Evolutionary conservation across 2,329 filamentous ascomycete genomes (phyloP), one percentile per base, ranked within the genome.

Genomic region (Aureobasidium sp.): DNA sequence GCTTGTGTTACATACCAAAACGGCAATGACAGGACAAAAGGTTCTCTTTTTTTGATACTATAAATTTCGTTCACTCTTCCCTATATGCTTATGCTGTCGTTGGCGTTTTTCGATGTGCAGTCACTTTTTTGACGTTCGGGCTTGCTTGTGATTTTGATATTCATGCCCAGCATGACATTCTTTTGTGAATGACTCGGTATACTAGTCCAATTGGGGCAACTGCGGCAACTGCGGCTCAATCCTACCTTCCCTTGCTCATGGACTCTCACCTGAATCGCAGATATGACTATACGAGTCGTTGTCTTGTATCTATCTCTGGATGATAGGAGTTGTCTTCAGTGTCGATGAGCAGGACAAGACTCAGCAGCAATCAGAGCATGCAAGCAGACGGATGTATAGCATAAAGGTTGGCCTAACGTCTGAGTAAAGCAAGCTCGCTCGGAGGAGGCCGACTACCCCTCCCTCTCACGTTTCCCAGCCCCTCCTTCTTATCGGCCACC

Each of bases 1-100:
- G 44, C 42, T 59, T 48, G 57, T 50, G 44, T 50, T 48, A 48
- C 41, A 59, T 50, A 59, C 44, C 44, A 59, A 59, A 59, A 47
- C 39, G 54, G 54, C 54, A 59, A 59, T 59, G 41, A 59, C 54
- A 59, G 57, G 57, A 50, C 57, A 59, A 59, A 59, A 59, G 57
- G 57, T 41, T 59, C 36, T 42, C 42, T 13, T 49, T 50, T 59
- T 50, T 21, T 21, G 21, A 21, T 21, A 21, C 30, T 25, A 41
- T 54, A 27, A 16, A 21, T 21, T 21, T 30, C n/a, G 6, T 14
- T 6, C 6, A 27, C 30, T 41, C 27, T 11, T 14, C 16, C n/a
- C n/a, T 30, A 51, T 7, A 2, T 9, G 21, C 27, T 10, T 2
- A 7, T 8, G 10, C 16, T 29, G 27, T 9, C 14, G 34, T 37